These are phyloP conservation scores for Scortechinia acanthostroma DNA, from an alignment of 2,329 filamentous ascomycete species.

Conservation along the genomic window DNA sequence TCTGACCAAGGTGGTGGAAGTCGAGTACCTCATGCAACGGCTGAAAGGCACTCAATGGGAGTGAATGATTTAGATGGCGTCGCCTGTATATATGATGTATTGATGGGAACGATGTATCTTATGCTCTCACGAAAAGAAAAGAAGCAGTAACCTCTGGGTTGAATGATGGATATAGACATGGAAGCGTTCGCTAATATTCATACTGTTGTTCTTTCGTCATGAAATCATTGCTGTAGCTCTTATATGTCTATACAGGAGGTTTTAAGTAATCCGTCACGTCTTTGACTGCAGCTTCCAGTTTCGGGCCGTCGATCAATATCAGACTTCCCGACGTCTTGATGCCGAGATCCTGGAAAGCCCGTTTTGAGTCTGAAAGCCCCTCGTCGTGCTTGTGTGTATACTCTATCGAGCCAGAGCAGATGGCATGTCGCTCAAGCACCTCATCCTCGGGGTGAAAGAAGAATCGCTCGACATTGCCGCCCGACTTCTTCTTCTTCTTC, in stretches of 20 bases:
- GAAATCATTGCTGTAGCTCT: neutral
- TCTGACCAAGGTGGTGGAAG: conserved; percentile 63
- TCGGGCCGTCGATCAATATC: conserved; percentile 47
- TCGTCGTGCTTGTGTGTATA: conserved; percentile 52
- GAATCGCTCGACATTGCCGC: conserved; percentile 37
- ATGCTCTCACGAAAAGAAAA: too few species aligned
- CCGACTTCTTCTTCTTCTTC: conserved; percentile 34
- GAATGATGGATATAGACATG: neutral
- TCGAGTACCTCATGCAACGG: conserved; percentile 65
- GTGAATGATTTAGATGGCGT: too few species aligned
- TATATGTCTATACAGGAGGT: neutral
- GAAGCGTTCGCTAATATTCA: too few species aligned
- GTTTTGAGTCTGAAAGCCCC: conserved; percentile 54
- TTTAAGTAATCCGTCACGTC: neutral
- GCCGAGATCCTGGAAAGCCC: conserved; percentile 59
- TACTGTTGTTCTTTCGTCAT: too few species aligned
- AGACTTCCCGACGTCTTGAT: conserved; percentile 52
- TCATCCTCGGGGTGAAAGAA: conserved; percentile 68
- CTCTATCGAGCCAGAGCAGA: conserved; percentile 40
- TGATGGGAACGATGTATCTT: too few species aligned
- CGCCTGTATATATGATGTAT: too few species aligned
- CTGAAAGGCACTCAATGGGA: conserved; percentile 24
- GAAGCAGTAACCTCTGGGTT: too few species aligned
- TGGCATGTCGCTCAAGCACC: conserved; percentile 45
- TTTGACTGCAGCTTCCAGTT: conserved; percentile 31